Percentiles rank a stretch among this genome's conserved stretches.
Conservation (phyloP, 2,329 filamentous ascomycete genomes). For the Venturia asperata region DNA sequence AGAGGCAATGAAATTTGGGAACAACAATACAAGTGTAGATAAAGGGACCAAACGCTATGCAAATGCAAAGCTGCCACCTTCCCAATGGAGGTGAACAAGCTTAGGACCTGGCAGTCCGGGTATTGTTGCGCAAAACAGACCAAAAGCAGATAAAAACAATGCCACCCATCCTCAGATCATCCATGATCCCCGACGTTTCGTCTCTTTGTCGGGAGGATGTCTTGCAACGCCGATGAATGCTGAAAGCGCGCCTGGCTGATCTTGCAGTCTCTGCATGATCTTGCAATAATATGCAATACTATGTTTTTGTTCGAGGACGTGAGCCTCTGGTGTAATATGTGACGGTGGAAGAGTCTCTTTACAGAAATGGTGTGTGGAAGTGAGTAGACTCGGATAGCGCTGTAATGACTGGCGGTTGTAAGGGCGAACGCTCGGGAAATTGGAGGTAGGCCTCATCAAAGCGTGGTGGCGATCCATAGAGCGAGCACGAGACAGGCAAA, state of each 20-base stretch:
- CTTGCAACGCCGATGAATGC: conserved; percentile 1
- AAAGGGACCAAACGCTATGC: conserved; percentile 9
- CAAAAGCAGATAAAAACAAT: background rate
- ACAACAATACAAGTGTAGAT: background rate
- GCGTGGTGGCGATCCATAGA: conserved; percentile 14
- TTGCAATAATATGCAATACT: background rate
- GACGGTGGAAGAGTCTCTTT: too few relatives aligned
- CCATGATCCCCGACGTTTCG: background rate
- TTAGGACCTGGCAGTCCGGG: conserved; percentile 13
- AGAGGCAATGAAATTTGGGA: background rate
- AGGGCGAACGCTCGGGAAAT: background rate
- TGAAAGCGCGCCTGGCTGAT: background rate
- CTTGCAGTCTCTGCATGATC: background rate
- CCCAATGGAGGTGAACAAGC: background rate
- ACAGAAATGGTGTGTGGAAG: too few relatives aligned
- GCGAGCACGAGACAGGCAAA: conserved; percentile 6
- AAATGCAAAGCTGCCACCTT: background rate
- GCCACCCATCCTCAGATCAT: background rate
- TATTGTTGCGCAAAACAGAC: conserved; percentile 8
- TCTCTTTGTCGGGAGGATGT: background rate
- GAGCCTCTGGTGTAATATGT: background rate
- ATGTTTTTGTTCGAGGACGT: background rate
- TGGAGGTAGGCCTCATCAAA: background rate
- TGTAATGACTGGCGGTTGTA: background rate
- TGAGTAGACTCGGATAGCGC: background rate